A percentile compares a stretch with the other conserved stretches of the same genome.
phyloP scores from a whole-genome alignment of 2,329 filamentous ascomycete genomes.

The Chaetomiaceae sp. region DNA sequence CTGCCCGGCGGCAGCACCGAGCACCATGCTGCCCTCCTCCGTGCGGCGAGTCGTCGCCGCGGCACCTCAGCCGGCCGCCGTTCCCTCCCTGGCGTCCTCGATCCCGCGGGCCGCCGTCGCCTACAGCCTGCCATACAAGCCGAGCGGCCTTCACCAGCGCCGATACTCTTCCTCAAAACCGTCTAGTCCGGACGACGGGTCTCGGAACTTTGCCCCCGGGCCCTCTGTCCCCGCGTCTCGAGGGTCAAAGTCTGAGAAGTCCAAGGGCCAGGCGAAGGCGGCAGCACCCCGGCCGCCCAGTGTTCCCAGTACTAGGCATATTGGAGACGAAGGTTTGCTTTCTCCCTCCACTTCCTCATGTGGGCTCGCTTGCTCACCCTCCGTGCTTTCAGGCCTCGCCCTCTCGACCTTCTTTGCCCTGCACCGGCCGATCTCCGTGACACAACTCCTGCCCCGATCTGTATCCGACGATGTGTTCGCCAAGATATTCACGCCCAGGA shows the following conservation, averaged over 20 bases:
- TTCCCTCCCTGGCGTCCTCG: constrained; percentile 38
- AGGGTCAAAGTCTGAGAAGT: constrained; percentile 46
- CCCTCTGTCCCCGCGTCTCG: constrained; percentile 42
- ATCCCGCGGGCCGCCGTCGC: constrained; percentile 35
- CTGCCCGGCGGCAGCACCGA: constrained; percentile 13
- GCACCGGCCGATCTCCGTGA: constrained; percentile 88
- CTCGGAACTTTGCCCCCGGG: constrained; percentile 44
- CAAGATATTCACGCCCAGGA: constrained; percentile 66
- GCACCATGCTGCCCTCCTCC: constrained; percentile 48
- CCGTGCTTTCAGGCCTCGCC: constrained; percentile 61
- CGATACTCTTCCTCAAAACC: constrained; percentile 57
- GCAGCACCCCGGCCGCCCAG: constrained; percentile 55
- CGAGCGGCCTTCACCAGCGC: constrained; percentile 40
- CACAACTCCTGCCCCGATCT: constrained; percentile 67
- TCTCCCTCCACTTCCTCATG: neutral
- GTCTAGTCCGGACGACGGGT: constrained; percentile 53
- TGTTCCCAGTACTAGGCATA: constrained; percentile 68
- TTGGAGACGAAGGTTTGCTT: constrained; percentile 57
- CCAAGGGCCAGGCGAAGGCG: constrained; percentile 54
- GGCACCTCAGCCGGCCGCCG: constrained; percentile 40
- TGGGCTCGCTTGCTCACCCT: constrained; percentile 15
- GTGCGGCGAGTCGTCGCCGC: constrained; percentile 48
- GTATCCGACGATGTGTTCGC: constrained; percentile 72
- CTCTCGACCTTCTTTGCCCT: constrained; percentile 93
- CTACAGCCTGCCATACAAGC: constrained; percentile 32